Conservation (phyloP, 2,329 filamentous ascomycete genomes). For the Fusarium devonianum region DNA sequence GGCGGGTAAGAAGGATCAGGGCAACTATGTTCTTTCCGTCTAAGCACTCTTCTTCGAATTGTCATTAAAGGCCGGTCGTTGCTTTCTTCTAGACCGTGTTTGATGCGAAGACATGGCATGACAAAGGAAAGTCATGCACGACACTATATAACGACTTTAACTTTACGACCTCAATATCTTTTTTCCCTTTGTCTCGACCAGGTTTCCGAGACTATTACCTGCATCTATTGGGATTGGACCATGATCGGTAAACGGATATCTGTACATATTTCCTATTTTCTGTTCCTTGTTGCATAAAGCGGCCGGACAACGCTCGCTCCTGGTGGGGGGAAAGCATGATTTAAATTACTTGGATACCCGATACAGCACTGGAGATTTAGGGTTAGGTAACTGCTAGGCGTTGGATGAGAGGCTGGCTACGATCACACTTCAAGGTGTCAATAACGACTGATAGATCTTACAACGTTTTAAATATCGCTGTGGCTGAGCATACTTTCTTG, state of each 20-base stretch:
- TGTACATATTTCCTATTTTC: conserved; percentile 34
- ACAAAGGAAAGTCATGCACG: conserved; percentile 25
- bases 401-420: conserved; percentile 38
- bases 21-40: conserved; percentile 80
- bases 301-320: conserved; percentile 39
- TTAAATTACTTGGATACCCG: conserved; percentile 46
- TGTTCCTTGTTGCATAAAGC: conserved; percentile 34
- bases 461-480: not conserved
- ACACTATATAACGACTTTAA: conserved; percentile 32
- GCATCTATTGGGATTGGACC: conserved; percentile 33
- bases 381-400: conserved; percentile 39
- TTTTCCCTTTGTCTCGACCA: conserved; percentile 25
- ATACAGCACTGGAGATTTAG: conserved; percentile 40
- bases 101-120: conserved; percentile 23
- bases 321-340: conserved; percentile 28
- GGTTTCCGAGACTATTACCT: conserved; percentile 25
- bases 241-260: conserved; percentile 17
- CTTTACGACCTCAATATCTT: conserved; percentile 23
- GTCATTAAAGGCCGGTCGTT: conserved; percentile 5
- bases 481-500: not conserved
- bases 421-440: conserved; percentile 39
- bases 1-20: conserved; percentile 78
- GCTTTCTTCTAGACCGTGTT: conserved; percentile 11
- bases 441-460: conserved; percentile 34
- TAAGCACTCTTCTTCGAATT: conserved; percentile 49